phyloP scores from a whole-genome alignment of 2,329 filamentous ascomycete genomes.

The Trichophyton verrucosum region DNA sequence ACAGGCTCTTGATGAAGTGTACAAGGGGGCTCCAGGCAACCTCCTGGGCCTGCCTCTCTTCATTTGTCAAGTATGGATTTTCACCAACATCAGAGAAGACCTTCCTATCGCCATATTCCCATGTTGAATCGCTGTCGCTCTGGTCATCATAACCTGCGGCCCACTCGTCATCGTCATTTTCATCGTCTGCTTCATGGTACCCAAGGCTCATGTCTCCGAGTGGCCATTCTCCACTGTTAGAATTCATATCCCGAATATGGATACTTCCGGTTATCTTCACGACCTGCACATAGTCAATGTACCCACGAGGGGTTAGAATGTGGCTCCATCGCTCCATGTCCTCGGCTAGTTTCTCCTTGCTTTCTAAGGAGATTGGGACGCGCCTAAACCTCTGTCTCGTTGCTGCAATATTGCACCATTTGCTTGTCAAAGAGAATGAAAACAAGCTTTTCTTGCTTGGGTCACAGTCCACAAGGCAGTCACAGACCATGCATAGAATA shows the following conservation, averaged over 20 bases:
- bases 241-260: too few species aligned
- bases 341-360: background rate
- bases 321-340: background rate
- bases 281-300: background rate
- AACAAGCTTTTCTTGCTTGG: background rate
- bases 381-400: background rate
- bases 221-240: too few species aligned
- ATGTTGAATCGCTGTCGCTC: background rate
- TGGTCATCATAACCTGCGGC: background rate
- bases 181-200: background rate
- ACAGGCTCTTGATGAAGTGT: background rate
- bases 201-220: too few species aligned
- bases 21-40: background rate
- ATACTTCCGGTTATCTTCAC: background rate
- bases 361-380: background rate
- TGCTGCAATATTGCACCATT: background rate
- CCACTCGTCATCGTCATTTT: background rate
- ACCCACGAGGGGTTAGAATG: background rate
- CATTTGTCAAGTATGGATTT: background rate
- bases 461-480: background rate
- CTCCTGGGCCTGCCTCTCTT: background rate
- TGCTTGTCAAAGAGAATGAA: background rate
- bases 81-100: background rate
- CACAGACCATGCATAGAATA: background rate
- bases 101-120: background rate